Base-by-base conservation (phyloP, 805 yeast genomes). In the Wickerhamiella spandovensis region DNA sequence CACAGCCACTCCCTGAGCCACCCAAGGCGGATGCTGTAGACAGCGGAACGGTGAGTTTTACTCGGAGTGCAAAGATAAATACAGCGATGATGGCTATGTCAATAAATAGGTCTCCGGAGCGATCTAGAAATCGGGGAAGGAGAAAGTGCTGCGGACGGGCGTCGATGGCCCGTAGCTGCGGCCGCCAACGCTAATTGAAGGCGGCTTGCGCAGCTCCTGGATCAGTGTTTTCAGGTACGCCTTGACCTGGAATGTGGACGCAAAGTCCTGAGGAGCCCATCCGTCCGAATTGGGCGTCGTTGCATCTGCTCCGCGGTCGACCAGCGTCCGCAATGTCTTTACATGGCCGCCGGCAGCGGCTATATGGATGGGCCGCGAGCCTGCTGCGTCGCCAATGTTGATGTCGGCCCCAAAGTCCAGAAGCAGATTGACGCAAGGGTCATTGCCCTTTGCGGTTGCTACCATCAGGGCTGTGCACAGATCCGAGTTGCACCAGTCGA, bases 361-460 rank as follows among this genome's bases (percentile, higher is more conserved):
- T 48, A 83, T 70, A 65, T 90, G 97, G 42, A 90, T 67, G 0
- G 95, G 86, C 2, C 95, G 81, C 60, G 87, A 84, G 1, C 92
- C 95, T 15, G 76, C 75, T 9, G 70, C 67, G 61, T 92, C 95
- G 49, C 78, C 80, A 4, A 78, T 63, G 56, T 83, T 80, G 44
- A 87, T 71, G 58, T 85, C 82, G 2, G 94, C 94, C 8, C 89
- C 92, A 50, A 82, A 76, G 37, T 82, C 82, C 3, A 86, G 66
- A 20, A 87, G 66, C 42, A 84, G 65, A 54, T 74, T 77, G 44
- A 82, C 70, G 55, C 89, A 81, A 37, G 79, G 81, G 51, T 73
- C 73, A 61, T 72, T 76, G 48, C 85, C 84, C 41, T 70, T 63
- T 13, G 70, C 65, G 35, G 84, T 76, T 15, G 90, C 83, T 17